Percentiles rank a stretch among this genome's conserved stretches.
phyloP scores from a whole-genome alignment of 306 rosid species.

The Canavalia gladiata region DNA sequence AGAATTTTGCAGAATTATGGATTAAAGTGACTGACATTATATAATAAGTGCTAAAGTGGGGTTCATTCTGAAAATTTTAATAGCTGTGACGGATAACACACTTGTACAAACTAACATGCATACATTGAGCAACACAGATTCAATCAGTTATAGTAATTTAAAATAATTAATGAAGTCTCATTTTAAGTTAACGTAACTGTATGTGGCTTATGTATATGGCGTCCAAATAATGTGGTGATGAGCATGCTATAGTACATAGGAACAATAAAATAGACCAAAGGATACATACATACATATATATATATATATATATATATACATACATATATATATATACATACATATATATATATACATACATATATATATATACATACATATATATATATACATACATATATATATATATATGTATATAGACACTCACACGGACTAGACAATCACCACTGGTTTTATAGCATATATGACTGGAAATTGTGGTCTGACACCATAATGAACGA shows the following conservation, averaged over 20 bases:
- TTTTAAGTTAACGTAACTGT: background rate
- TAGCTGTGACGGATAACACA: background rate
- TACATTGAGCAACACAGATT: background rate
- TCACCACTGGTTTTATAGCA: slow-evolving; percentile 15
- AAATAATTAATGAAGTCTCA: background rate
- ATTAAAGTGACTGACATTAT: no score
- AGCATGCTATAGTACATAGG: background rate
- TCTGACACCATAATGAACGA: background rate
- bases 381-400: no score
- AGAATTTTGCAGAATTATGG: background rate
- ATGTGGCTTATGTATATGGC: background rate
- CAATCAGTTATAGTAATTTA: background rate
- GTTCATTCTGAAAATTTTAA: background rate
- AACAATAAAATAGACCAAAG: slow-evolving; percentile 1
- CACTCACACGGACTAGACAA: background rate
- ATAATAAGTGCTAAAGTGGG: no score
- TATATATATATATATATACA: no score
- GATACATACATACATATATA: no score
- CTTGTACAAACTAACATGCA: background rate
- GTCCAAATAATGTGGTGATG: background rate
- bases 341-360: no score
- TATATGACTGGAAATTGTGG: slow-evolving; percentile 23
- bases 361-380: no score
- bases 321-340: no score
- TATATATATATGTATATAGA: no score